A percentile compares a stretch with the other conserved stretches of the same genome.
These are phyloP conservation scores for Naganishia albida DNA, from an alignment of 1,284 basidiomycete species.

Conservation along the genomic window DNA sequence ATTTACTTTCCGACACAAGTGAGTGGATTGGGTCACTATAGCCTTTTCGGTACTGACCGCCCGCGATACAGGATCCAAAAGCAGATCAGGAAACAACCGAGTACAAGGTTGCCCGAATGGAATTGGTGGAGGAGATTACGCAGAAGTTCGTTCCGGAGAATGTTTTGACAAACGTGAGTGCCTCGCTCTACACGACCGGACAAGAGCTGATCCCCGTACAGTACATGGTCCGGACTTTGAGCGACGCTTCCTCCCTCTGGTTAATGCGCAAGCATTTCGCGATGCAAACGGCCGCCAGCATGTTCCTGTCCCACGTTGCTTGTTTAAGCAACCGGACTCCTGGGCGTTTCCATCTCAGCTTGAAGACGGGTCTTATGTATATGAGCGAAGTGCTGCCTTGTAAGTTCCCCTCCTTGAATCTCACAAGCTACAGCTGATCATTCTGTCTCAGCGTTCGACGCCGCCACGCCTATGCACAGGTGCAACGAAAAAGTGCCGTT, in stretches of 20 bases:
- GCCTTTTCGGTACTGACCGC: slow-evolving; percentile 36
- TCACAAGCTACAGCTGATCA: slow-evolving; percentile 2
- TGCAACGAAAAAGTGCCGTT: slow-evolving; percentile 90
- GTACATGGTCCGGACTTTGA: slow-evolving; percentile 90
- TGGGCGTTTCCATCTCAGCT: slow-evolving; percentile 81
- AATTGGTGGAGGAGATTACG: slow-evolving; percentile 86
- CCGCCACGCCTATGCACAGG: slow-evolving; percentile 66
- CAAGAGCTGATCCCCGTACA: slow-evolving; percentile 47
- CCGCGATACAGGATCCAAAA: slow-evolving; percentile 33
- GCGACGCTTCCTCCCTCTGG: slow-evolving; percentile 84
- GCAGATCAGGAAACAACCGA: slow-evolving; percentile 32
- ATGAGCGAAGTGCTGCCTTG: slow-evolving; percentile 89
- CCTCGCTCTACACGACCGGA: background rate
- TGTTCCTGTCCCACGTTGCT: slow-evolving; percentile 91
- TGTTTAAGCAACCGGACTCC: slow-evolving; percentile 83
- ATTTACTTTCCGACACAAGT: slow-evolving; percentile 56
- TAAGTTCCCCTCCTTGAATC: slow-evolving; percentile 48
- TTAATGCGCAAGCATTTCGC: slow-evolving; percentile 97
- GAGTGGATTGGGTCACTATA: slow-evolving; percentile 37
- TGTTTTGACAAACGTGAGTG: slow-evolving; percentile 74
- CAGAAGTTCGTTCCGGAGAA: slow-evolving; percentile 89
- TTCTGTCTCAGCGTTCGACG: slow-evolving; percentile 55
- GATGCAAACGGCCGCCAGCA: slow-evolving; percentile 79
- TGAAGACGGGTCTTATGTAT: slow-evolving; percentile 82
- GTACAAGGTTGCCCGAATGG: slow-evolving; percentile 61